phyloP scores from a whole-genome alignment of 768 basidiomycete genomes.

The Podaxis rugospora region DNA sequence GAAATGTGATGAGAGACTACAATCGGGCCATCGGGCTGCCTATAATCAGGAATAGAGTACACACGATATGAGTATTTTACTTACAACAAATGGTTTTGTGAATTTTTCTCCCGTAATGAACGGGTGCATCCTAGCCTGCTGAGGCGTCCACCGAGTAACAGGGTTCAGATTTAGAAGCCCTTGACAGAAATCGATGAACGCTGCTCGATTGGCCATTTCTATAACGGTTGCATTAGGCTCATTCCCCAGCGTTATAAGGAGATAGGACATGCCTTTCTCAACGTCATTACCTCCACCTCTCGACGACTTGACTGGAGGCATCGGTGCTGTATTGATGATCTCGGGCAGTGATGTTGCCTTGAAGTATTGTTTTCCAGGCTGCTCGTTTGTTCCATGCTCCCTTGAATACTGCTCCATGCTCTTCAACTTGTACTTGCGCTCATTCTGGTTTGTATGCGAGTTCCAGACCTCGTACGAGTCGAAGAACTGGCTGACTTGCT shows the following conservation, averaged over 20 bases:
- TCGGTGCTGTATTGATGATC: slow-evolving; percentile 94
- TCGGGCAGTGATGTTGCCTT: slow-evolving; percentile 90
- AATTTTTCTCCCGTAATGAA: slow-evolving; percentile 99
- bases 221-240: slow-evolving; percentile 4
- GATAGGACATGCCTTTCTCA: slow-evolving; percentile 69
- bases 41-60: not conserved
- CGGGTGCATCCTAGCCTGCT: slow-evolving; percentile 92
- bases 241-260: slow-evolving; percentile 1
- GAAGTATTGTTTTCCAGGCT: slow-evolving; percentile 99
- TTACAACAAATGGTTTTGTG: slow-evolving; percentile 77
- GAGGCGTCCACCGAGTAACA: slow-evolving; percentile 93
- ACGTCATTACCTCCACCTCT: slow-evolving; percentile 69
- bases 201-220: slow-evolving; percentile 92
- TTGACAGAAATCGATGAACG: slow-evolving; percentile 97
- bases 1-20: slow-evolving; percentile 24
- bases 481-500: slow-evolving; percentile 94
- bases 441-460: slow-evolving; percentile 63
- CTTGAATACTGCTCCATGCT: slow-evolving; percentile 91
- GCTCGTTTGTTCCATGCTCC: slow-evolving; percentile 94
- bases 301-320: slow-evolving; percentile 77
- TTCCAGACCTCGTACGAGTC: slow-evolving; percentile 63
- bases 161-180: slow-evolving; percentile 94
- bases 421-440: slow-evolving; percentile 87
- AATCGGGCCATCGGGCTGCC: slow-evolving; percentile 51
- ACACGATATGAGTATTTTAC: slow-evolving; percentile 20